phyloP scores from a whole-genome alignment of 225 moss, liverwort and hornwort genomes.

The Bryoerythrophyllum caledonicum region DNA sequence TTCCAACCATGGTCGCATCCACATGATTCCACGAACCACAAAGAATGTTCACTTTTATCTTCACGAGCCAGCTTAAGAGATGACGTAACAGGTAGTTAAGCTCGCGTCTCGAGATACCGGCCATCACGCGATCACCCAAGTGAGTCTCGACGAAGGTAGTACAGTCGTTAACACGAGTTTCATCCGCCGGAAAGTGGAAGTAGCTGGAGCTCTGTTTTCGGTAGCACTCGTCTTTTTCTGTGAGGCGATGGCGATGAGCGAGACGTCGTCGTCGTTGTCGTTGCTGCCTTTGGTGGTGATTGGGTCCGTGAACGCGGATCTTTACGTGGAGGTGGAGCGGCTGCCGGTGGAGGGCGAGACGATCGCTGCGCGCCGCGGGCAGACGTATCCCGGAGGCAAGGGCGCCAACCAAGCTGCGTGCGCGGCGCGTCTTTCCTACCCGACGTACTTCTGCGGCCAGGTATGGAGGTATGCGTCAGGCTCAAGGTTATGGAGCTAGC shows the following conservation, averaged over 20 bases:
- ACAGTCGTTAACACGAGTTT: no score
- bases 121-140: background rate
- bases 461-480: constrained; percentile 16
- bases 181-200: no score
- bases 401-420: constrained; percentile 42
- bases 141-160: no score
- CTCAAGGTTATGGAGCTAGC: background rate
- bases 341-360: constrained; percentile 49
- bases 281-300: constrained; percentile 45
- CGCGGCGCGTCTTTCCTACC: constrained; percentile 12
- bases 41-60: background rate
- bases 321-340: constrained; percentile 45
- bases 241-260: constrained; percentile 26
- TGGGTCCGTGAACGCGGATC: constrained; percentile 44
- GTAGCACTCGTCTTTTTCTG: background rate
- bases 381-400: constrained; percentile 40
- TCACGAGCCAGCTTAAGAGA: no score
- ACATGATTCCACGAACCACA: background rate
- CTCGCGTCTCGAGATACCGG: background rate
- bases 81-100: background rate
- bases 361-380: constrained; percentile 33
- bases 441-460: constrained; percentile 45
- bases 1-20: background rate
- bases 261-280: background rate
- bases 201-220: background rate